Evolutionary conservation across 345 rosid genomes (phyloP), one percentile per base, ranked within the genome.

Genomic region (Bruguiera gymnorhiza): DNA sequence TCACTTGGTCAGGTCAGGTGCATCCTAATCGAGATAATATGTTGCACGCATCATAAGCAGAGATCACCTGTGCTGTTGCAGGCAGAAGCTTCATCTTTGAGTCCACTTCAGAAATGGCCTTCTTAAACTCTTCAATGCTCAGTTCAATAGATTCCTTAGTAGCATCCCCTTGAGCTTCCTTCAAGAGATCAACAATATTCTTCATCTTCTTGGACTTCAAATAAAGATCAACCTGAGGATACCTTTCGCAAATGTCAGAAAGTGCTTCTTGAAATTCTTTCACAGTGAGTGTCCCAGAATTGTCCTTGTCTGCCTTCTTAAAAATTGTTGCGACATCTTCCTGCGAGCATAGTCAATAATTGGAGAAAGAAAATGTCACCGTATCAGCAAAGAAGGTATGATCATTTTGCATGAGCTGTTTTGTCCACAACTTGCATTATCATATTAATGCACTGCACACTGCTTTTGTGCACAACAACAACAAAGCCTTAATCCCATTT

Each of bases 161-260:
- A 5, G 66, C 82, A 32, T 88, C 90, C 67, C 82, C 78, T 80
- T 85, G 78, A 1, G 87, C 86, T 74, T 81, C 85, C 78, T 81
- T 88, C 65, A 92, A 70, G 53, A 92, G 87, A 84, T 88, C 97
- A 32, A 77, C 85, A 65, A 90, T 65, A 70, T 86, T 78, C 1
- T 85, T 5, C 87, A 90, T 75, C 63, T 86, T 86, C 80, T 86
- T 92, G 69, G 73, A 89, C 82, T 90, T 90, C 80, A 96, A 67
- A 82, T 96, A 84, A 32, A 92, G 87, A 78, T 89, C 94, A 73
- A 93, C 88, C 73, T 93, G 98, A 69, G 98, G 98, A 74, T 93
- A 93, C 68, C 98, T 86, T 77, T 83, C 88, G 73, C 91, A 89
- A 8, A 93, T 82, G 83, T 93, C 97, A 36, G 80, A 52, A 62